These are phyloP conservation scores for Xylariaceae sp. DNA, from an alignment of 2,329 filamentous ascomycete genomes.

Conservation along the genomic window DNA sequence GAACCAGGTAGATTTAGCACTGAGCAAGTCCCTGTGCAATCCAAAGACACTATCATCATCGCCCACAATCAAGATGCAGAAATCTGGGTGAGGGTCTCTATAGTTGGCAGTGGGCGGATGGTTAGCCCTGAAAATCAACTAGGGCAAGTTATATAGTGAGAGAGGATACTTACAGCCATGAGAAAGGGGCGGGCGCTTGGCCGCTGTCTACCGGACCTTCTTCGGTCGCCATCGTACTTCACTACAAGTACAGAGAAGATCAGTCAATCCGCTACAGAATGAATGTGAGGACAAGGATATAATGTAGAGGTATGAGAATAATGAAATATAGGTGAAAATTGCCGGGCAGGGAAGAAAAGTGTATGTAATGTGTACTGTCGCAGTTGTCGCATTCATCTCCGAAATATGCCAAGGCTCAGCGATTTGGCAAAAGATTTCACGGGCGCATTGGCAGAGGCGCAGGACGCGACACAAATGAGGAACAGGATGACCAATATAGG, in stretches of 20 bases:
- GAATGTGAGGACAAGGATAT: neutral
- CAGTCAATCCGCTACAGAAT: constrained; percentile 2
- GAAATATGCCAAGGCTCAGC: constrained; percentile 9
- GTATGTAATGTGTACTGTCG: too few species aligned
- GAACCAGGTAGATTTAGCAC: constrained; percentile 48
- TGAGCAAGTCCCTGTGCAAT: constrained; percentile 57
- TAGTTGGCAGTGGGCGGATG: constrained; percentile 12
- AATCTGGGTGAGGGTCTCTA: constrained; percentile 52
- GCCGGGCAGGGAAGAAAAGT: too few species aligned
- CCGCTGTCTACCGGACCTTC: constrained; percentile 6
- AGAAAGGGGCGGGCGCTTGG: constrained; percentile 8
- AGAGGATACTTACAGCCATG: constrained; percentile 17
- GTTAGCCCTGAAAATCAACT: neutral
- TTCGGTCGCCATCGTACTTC: constrained; percentile 12
- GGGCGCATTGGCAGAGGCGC: constrained; percentile 11
- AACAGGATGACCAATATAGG: constrained; percentile 1
- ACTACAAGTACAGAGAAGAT: constrained; percentile 2
- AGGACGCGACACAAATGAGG: constrained; percentile 2
- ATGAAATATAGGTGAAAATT: constrained; percentile 5
- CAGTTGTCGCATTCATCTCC: too few species aligned
- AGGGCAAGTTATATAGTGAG: neutral
- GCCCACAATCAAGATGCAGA: constrained; percentile 53
- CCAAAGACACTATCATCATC: constrained; percentile 51
- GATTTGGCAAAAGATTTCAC: constrained; percentile 17
- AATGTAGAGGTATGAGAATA: neutral